Conservation (phyloP, 2,329 filamentous ascomycete genomes). For the Tolypocladium pustulatum region DNA sequence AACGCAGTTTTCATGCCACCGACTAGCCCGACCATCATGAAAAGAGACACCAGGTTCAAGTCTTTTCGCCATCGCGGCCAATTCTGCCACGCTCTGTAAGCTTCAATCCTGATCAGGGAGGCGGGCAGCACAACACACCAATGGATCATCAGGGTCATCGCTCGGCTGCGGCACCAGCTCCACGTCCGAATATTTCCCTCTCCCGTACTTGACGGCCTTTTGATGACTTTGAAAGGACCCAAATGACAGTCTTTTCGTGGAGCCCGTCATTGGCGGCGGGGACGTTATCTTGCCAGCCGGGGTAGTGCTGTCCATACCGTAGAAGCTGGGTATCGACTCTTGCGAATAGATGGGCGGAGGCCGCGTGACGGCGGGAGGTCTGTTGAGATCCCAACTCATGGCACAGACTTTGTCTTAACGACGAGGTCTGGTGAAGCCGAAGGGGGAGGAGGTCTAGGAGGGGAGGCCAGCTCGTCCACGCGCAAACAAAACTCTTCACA, state of each 20-base stretch:
- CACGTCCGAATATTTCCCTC: constrained; percentile 28
- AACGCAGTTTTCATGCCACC: constrained; percentile 45
- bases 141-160: constrained; percentile 40
- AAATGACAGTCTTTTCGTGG: constrained; percentile 5
- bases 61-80: constrained; percentile 46
- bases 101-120: neutral
- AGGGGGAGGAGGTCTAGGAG: neutral
- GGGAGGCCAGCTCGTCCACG: constrained; percentile 3
- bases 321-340: neutral
- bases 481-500: neutral
- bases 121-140: constrained; percentile 26
- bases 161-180: constrained; percentile 46
- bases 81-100: constrained; percentile 27
- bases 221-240: constrained; percentile 7
- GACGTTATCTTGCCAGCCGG: neutral
- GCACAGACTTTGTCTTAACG: neutral
- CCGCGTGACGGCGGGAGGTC: neutral
- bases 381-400: constrained; percentile 4
- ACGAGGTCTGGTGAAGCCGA: neutral
- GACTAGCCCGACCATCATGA: constrained; percentile 34
- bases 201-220: constrained; percentile 35
- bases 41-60: constrained; percentile 32
- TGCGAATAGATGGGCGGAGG: constrained; percentile 5
- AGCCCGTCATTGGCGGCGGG: constrained; percentile 4
- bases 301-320: constrained; percentile 1